These are phyloP conservation scores for Globisporangium solare DNA, from an alignment of 352 stramenopile genomes.

Conservation along the genomic window DNA sequence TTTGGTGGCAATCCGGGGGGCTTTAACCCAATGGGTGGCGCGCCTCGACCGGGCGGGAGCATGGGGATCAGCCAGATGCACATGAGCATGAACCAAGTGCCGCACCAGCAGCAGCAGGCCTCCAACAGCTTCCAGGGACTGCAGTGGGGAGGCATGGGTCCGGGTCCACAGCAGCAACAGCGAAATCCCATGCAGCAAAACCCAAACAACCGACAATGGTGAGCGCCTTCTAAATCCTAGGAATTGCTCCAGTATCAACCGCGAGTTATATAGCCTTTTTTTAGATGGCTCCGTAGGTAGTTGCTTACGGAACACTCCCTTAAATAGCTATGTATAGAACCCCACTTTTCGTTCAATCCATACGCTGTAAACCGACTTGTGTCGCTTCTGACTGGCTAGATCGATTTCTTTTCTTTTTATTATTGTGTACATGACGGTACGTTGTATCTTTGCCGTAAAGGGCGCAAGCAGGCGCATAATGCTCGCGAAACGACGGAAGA, in stretches of 20 bases:
- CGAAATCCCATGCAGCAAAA: slow-evolving; percentile 57
- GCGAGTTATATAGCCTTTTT: no score
- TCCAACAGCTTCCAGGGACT: slow-evolving; percentile 82
- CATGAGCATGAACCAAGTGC: slow-evolving; percentile 51
- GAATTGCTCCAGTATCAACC: no score
- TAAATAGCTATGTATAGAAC: neutral
- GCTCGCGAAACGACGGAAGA: slow-evolving; percentile 6
- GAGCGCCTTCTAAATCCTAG: neutral
- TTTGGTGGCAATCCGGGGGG: slow-evolving; percentile 22
- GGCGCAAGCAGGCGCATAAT: neutral
- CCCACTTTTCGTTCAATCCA: slow-evolving; percentile 2
- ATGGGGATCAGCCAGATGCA: slow-evolving; percentile 87
- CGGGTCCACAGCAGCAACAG: slow-evolving; percentile 32
- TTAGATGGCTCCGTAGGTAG: neutral
- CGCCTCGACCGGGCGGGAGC: slow-evolving; percentile 36
- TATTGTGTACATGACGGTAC: slow-evolving; percentile 1
- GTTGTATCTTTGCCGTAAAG: slow-evolving; percentile 8
- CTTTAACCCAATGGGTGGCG: slow-evolving; percentile 39
- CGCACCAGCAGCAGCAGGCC: slow-evolving; percentile 38
- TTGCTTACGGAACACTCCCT: slow-evolving; percentile 1
- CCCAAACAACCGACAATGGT: slow-evolving; percentile 37
- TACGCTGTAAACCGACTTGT: no score
- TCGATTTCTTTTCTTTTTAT: no score
- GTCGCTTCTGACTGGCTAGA: neutral
- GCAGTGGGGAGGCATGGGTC: slow-evolving; percentile 78